Evolutionary conservation across 2,329 filamentous ascomycete species (phyloP).

Genomic region (Fusarium equiseti): DNA sequence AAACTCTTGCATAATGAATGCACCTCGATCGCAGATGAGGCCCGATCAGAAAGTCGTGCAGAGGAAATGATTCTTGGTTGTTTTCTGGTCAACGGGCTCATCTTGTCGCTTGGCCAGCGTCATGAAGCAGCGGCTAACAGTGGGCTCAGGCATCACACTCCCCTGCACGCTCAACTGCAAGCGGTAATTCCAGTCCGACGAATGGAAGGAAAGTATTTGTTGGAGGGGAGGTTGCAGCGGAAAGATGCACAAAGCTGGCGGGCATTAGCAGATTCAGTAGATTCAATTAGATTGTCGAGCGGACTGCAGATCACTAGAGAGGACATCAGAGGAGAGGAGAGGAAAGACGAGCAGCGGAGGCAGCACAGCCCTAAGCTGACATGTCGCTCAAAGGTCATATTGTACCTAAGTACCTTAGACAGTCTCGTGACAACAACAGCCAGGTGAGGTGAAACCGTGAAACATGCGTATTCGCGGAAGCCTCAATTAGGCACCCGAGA

Average conservation of each 20-base stretch:
- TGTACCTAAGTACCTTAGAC: background rate
- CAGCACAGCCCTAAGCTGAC: conserved; percentile 24
- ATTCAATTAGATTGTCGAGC: conserved; percentile 14
- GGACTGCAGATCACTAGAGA: conserved; percentile 27
- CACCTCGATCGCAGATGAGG: conserved; percentile 22
- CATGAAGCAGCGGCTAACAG: conserved; percentile 42
- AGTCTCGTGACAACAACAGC: conserved; percentile 28
- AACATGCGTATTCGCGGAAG: conserved; percentile 34
- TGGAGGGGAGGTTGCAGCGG: conserved; percentile 10
- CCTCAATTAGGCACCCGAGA: conserved; percentile 32
- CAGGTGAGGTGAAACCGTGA: conserved; percentile 14
- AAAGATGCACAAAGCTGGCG: conserved; percentile 13
- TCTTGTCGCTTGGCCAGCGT: conserved; percentile 33
- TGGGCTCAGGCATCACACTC: conserved; percentile 22
- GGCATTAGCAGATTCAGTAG: conserved; percentile 11
- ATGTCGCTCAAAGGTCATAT: conserved; percentile 25
- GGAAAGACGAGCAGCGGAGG: conserved; percentile 15
- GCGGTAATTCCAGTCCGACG: conserved; percentile 13
- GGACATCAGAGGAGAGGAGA: conserved; percentile 11
- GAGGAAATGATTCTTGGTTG: conserved; percentile 2
- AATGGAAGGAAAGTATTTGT: conserved; percentile 7
- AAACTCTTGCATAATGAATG: conserved; percentile 10
- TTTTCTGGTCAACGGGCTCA: conserved; percentile 8
- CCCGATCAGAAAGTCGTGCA: conserved; percentile 16
- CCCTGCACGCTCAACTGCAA: conserved; percentile 24